phyloP scores from a whole-genome alignment of 179 eudicot species.

The Beta macrorhiza region DNA sequence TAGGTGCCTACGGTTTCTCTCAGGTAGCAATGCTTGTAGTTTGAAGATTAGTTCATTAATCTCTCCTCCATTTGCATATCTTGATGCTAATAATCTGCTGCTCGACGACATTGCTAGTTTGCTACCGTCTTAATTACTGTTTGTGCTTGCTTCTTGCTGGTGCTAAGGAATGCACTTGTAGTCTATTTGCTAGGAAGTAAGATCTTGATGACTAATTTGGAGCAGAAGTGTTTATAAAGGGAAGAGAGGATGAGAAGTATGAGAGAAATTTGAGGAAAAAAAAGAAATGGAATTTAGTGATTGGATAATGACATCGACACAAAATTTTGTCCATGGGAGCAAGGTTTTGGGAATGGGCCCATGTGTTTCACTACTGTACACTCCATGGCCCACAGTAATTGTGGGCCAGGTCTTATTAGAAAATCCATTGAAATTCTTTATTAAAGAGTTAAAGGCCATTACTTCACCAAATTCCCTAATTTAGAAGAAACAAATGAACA shows the following conservation, averaged over 20 bases:
- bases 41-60: slow-evolving; percentile 25
- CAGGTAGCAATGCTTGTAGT: slow-evolving; percentile 29
- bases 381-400: slow-evolving; percentile 19
- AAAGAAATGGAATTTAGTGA: background rate
- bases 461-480: background rate
- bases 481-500: background rate
- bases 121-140: background rate
- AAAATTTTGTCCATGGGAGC: slow-evolving; percentile 18
- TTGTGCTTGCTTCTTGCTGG: background rate
- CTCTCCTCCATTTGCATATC: slow-evolving; percentile 17
- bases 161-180: background rate
- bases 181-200: background rate
- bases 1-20: slow-evolving; percentile 5
- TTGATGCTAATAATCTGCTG: slow-evolving; percentile 3
- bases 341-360: slow-evolving; percentile 18
- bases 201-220: background rate
- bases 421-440: background rate
- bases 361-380: slow-evolving; percentile 19
- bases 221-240: slow-evolving; percentile 11
- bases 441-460: background rate
- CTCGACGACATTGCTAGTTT: slow-evolving; percentile 17
- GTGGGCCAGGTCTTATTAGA: slow-evolving; percentile 15
- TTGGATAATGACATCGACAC: background rate
- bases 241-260: background rate
- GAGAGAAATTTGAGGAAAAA: background rate